Evolutionary conservation across 2,329 filamentous ascomycete genomes (phyloP).

Genomic region (Fusarium globosum): DNA sequence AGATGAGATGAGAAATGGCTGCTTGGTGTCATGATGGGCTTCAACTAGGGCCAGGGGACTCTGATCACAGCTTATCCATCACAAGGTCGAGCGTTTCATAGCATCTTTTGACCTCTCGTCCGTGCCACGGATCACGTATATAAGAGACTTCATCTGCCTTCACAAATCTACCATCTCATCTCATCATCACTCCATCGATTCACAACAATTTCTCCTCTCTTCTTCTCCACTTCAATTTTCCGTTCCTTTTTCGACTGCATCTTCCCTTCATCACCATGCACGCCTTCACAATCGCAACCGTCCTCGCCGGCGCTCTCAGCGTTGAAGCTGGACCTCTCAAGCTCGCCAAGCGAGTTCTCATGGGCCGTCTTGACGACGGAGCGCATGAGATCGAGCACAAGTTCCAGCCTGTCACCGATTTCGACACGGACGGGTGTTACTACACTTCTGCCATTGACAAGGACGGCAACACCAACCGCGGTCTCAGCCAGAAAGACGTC

Average conservation of each 20-base stretch:
- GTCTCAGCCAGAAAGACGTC: slow-evolving; percentile 8
- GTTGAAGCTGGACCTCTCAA: slow-evolving; percentile 10
- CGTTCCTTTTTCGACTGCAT: not conserved
- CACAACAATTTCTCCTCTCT: not conserved
- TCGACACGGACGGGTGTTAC: slow-evolving; percentile 56
- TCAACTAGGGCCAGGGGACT: fast-evolving
- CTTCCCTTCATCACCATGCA: not conserved
- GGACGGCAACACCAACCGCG: slow-evolving; percentile 48
- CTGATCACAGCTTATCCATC: fast-evolving
- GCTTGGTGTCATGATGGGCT: not conserved
- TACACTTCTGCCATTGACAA: slow-evolving; percentile 58
- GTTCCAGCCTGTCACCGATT: slow-evolving; percentile 53
- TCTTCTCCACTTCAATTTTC: not conserved
- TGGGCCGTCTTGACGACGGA: slow-evolving; percentile 26
- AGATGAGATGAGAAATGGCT: not conserved
- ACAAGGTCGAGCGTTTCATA: not conserved
- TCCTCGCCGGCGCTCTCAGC: slow-evolving; percentile 4
- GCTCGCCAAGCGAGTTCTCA: slow-evolving; percentile 14
- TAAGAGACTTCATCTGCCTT: not conserved
- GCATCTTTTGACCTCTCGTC: not conserved
- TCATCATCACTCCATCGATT: not conserved
- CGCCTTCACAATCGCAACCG: not conserved
- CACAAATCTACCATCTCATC: not conserved
- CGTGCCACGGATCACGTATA: not conserved
- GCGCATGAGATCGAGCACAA: slow-evolving; percentile 50